Conservation (phyloP, 108 stramenopile genomes). For the Skeletonema marinoi region DNA sequence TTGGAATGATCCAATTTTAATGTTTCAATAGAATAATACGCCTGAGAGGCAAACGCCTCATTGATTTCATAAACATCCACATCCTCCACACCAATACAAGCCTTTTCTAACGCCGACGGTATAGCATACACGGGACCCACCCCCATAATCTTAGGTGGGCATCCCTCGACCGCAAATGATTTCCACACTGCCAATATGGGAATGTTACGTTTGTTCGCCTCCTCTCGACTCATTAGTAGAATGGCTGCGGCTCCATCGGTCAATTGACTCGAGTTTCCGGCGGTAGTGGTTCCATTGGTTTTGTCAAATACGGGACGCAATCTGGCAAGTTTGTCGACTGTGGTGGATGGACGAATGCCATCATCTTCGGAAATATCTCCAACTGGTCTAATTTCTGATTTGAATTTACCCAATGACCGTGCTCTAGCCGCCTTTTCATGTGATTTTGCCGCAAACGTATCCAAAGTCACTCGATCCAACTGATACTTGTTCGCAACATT, state of each 20-base stretch:
- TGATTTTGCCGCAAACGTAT: slow-evolving; percentile 84
- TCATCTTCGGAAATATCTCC: slow-evolving; percentile 84
- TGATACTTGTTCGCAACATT: slow-evolving; percentile 85
- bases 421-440: slow-evolving; percentile 90
- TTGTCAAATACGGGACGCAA: slow-evolving; percentile 87
- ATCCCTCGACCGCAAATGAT: slow-evolving; percentile 85
- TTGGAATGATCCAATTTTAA: slow-evolving; percentile 65
- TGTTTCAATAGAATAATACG: slow-evolving; percentile 72
- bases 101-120: slow-evolving; percentile 75
- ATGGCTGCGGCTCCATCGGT: slow-evolving; percentile 97
- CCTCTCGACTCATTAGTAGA: slow-evolving; percentile 81
- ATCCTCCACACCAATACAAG: slow-evolving; percentile 61
- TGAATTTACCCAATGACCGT: slow-evolving; percentile 76
- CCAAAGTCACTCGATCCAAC: slow-evolving; percentile 73
- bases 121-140: slow-evolving; percentile 94
- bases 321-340: slow-evolving; percentile 66
- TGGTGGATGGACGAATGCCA: slow-evolving; percentile 88
- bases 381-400: slow-evolving; percentile 89
- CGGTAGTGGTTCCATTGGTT: slow-evolving; percentile 87
- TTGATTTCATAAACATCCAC: slow-evolving; percentile 97
- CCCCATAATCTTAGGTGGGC: slow-evolving; percentile 93
- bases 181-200: slow-evolving; percentile 82
- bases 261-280: slow-evolving; percentile 92
- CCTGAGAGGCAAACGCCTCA: slow-evolving; percentile 97
- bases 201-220: slow-evolving; percentile 70